These are phyloP conservation scores for Inosperma sp. DNA, from an alignment of 768 basidiomycete genomes.

Conservation along the genomic window DNA sequence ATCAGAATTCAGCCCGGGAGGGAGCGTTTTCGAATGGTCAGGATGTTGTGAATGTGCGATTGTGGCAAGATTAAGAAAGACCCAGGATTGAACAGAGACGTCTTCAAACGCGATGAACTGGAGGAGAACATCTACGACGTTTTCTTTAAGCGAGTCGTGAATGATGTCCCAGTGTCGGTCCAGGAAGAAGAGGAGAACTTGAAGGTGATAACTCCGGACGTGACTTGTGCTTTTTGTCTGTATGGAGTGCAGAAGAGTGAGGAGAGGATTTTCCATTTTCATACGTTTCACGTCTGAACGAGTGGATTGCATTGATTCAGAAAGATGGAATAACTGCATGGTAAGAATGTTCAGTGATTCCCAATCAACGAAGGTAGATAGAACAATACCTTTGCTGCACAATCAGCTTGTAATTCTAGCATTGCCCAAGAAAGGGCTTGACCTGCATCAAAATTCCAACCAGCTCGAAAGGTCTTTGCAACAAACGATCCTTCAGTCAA, in stretches of 20 bases:
- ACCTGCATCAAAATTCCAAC: constrained; percentile 60
- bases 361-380: neutral
- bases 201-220: constrained; percentile 51
- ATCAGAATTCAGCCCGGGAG: constrained; percentile 19
- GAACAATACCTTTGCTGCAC: constrained; percentile 52
- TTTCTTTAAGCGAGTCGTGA: constrained; percentile 51
- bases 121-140: constrained; percentile 52
- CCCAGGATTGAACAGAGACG: constrained; percentile 70
- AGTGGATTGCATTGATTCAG: constrained; percentile 47
- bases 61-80: constrained; percentile 74
- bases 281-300: constrained; percentile 44
- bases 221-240: constrained; percentile 29
- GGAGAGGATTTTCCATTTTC: constrained; percentile 56
- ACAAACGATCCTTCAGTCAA: constrained; percentile 44
- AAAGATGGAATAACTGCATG: constrained; percentile 56
- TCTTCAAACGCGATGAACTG: constrained; percentile 65
- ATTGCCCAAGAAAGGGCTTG: constrained; percentile 79
- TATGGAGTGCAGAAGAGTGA: constrained; percentile 49
- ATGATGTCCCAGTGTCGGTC: constrained; percentile 70
- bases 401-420: constrained; percentile 77
- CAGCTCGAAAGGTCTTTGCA: constrained; percentile 64
- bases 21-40: constrained; percentile 8
- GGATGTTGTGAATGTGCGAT: constrained; percentile 51
- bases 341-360: constrained; percentile 5
- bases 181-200: constrained; percentile 81